Percentiles rank a stretch among this genome's conserved stretches.
Evolutionary conservation across 2,329 filamentous ascomycete species (phyloP).

Genomic region (Capronia epimyces): DNA sequence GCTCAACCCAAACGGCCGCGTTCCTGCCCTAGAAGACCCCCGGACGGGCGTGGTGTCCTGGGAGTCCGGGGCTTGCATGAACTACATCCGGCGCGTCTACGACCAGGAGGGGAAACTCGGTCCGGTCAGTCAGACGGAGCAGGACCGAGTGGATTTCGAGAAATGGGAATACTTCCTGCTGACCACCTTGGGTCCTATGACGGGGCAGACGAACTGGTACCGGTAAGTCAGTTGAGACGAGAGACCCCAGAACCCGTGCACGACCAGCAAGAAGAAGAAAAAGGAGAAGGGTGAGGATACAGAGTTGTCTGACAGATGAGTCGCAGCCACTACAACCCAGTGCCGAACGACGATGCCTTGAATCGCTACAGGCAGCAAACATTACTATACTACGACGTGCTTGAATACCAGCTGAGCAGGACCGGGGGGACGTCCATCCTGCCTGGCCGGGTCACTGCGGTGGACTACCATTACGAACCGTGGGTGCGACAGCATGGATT

Average conservation of each 20-base stretch:
- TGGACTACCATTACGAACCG: conserved; percentile 41
- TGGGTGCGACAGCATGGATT: conserved; percentile 29
- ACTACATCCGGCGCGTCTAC: conserved; percentile 39
- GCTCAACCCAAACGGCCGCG: conserved; percentile 44
- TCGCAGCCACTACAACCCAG: conserved; percentile 38
- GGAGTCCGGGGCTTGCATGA: conserved; percentile 39
- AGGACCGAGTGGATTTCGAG: conserved; percentile 42
- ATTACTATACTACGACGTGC: conserved; percentile 39
- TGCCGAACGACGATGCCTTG: conserved; percentile 41
- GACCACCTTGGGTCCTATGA: conserved; percentile 41
- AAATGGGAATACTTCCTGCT: conserved; percentile 45
- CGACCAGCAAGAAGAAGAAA: too few relatives aligned
- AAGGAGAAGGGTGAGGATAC: too few relatives aligned
- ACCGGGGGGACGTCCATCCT: conserved; percentile 37
- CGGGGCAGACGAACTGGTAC: conserved; percentile 40
- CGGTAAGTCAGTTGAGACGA: conserved; percentile 27
- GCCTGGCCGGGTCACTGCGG: conserved; percentile 35
- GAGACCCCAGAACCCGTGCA: too few relatives aligned
- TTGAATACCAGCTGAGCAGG: conserved; percentile 40
- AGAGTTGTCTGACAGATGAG: background rate
- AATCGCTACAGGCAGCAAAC: conserved; percentile 38
- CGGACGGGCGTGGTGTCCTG: conserved; percentile 37
- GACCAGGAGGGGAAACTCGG: conserved; percentile 38
- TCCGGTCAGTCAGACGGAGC: conserved; percentile 33
- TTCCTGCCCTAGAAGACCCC: conserved; percentile 36